phyloP scores from a whole-genome alignment of 1,284 basidiomycete genomes.

The Melampsora americana region DNA sequence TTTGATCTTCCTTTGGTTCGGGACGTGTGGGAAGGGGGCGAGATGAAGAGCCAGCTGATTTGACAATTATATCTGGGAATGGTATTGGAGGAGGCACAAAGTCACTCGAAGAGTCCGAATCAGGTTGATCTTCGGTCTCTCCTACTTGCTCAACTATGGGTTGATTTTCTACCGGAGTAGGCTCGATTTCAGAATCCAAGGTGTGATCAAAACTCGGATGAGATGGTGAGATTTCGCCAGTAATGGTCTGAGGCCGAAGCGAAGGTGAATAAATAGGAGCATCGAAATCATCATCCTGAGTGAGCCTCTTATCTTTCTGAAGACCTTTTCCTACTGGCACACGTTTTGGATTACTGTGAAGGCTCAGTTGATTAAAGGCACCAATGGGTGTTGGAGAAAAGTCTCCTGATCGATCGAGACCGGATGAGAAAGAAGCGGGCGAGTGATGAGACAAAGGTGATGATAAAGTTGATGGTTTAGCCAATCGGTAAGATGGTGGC shows the following conservation, averaged over 20 bases:
- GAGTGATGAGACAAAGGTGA: not conserved
- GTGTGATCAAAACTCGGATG: no score
- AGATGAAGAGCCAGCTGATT: not conserved
- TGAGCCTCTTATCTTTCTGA: no score
- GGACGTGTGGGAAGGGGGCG: not conserved
- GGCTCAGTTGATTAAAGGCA: no score
- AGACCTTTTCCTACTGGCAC: no score
- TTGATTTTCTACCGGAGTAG: not conserved
- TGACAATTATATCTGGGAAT: slow-evolving; percentile 19
- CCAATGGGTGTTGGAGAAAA: not conserved
- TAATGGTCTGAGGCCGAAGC: no score
- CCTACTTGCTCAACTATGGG: not conserved
- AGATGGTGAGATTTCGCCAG: no score
- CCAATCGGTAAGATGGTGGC: not conserved
- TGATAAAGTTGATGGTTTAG: not conserved
- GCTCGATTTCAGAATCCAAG: no score
- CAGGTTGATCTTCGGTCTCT: not conserved
- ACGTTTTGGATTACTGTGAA: no score
- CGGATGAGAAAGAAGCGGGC: not conserved
- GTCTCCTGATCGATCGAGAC: not conserved
- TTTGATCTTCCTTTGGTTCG: not conserved
- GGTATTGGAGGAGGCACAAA: slow-evolving; percentile 11
- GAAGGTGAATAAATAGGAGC: no score
- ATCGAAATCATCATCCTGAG: no score
- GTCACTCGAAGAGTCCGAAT: not conserved